Evolutionary conservation across 2,329 filamentous ascomycete genomes (phyloP).

Genomic region (Zasmidium angulare): DNA sequence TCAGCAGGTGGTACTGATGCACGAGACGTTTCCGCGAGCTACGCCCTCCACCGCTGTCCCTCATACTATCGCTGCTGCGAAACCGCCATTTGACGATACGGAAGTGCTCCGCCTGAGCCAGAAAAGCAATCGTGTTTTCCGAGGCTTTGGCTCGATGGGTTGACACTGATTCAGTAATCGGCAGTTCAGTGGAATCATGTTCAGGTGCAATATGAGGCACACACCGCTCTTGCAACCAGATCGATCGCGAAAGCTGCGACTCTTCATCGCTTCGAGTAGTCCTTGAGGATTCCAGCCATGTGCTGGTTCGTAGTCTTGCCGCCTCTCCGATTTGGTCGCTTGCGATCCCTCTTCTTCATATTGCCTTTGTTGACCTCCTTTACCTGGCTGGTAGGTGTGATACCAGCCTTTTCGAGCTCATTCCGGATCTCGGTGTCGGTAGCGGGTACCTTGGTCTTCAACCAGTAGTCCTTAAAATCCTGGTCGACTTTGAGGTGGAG

Average conservation of each 20-base stretch:
- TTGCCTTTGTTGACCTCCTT: conserved; percentile 58
- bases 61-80: no score
- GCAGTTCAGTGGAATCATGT: no score
- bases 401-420: conserved; percentile 72
- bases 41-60: no score
- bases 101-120: no score
- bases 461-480: conserved; percentile 83
- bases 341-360: conserved; percentile 61
- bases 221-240: no score
- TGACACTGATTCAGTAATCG: no score
- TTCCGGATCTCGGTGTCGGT: conserved; percentile 72
- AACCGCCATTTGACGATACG: no score
- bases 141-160: no score
- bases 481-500: conserved; percentile 61
- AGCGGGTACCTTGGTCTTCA: conserved; percentile 71
- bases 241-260: not conserved
- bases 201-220: no score
- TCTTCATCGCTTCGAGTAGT: conserved; percentile 48
- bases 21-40: no score
- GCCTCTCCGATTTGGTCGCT: conserved; percentile 70
- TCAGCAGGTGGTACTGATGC: no score
- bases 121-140: no score
- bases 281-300: conserved; percentile 78
- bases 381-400: conserved; percentile 82
- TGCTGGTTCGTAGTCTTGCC: conserved; percentile 86